Conservation (phyloP, 768 basidiomycete genomes). For the Psilocybe cyanescens region DNA sequence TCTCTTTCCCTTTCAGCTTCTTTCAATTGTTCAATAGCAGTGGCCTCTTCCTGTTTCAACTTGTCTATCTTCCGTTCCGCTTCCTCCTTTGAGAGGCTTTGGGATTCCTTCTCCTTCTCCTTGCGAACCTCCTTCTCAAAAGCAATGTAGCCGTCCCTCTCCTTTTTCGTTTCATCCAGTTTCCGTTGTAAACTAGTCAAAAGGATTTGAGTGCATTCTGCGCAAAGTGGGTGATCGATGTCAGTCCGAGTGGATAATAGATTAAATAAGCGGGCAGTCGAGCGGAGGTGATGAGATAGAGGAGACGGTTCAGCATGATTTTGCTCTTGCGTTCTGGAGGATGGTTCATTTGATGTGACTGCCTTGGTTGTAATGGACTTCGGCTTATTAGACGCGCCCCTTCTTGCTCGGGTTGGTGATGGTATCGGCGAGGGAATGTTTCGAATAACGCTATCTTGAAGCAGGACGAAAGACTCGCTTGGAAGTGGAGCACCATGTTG, state of each 20-base stretch:
- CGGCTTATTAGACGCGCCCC: slow-evolving; percentile 40
- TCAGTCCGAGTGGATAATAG: slow-evolving; percentile 76
- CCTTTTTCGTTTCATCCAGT: slow-evolving; percentile 88
- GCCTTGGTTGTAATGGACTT: slow-evolving; percentile 29
- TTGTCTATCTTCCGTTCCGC: slow-evolving; percentile 75
- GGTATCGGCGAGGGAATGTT: slow-evolving; percentile 64
- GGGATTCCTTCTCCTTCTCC: slow-evolving; percentile 75
- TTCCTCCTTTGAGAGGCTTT: slow-evolving; percentile 63
- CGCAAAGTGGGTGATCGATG: slow-evolving; percentile 92
- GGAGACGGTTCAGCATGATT: slow-evolving; percentile 71
- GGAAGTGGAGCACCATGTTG: slow-evolving; percentile 59
- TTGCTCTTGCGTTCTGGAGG: slow-evolving; percentile 44
- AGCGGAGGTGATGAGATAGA: slow-evolving; percentile 77
- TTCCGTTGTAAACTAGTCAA: slow-evolving; percentile 76
- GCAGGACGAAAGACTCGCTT: slow-evolving; percentile 89
- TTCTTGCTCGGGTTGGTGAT: slow-evolving; percentile 41
- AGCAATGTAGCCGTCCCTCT: slow-evolving; percentile 90
- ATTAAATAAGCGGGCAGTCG: slow-evolving; percentile 75
- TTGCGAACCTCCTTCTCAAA: slow-evolving; percentile 89
- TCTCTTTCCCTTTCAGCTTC: slow-evolving; percentile 77
- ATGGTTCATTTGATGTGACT: slow-evolving; percentile 27
- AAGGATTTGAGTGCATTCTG: slow-evolving; percentile 89
- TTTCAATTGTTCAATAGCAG: slow-evolving; percentile 76
- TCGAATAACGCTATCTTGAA: slow-evolving; percentile 81
- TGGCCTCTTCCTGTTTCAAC: slow-evolving; percentile 67